Conservation (phyloP, 306 rosid species). For the Prunus davidiana region DNA sequence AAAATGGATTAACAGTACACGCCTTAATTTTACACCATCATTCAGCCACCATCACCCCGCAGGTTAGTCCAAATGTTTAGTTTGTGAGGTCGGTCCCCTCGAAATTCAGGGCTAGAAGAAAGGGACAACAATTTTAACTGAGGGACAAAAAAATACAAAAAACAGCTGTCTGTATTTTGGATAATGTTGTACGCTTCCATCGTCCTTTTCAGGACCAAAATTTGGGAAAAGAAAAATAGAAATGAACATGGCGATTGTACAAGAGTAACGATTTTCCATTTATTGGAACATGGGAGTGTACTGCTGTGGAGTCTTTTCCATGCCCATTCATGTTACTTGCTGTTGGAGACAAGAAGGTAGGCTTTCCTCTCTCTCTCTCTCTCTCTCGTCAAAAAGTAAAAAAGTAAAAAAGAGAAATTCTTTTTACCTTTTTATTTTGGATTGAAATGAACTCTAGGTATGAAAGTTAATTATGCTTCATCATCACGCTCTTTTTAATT, state of each 20-base stretch:
- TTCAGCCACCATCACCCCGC: too few relatives aligned
- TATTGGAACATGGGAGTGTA: not conserved
- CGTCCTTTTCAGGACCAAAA: not conserved
- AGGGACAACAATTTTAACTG: too few relatives aligned
- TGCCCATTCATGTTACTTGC: constrained; percentile 4
- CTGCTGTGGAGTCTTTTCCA: not conserved
- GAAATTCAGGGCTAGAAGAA: too few relatives aligned
- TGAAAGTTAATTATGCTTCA: too few relatives aligned
- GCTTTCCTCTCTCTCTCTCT: not conserved
- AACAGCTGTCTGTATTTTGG: not conserved
- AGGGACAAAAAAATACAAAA: too few relatives aligned
- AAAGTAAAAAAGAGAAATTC: too few relatives aligned
- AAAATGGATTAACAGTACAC: not conserved
- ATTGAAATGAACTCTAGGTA: not conserved
- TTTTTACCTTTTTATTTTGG: not conserved
- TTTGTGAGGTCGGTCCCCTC: too few relatives aligned
- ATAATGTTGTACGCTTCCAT: not conserved
- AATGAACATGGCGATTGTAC: not conserved
- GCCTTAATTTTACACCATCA: not conserved
- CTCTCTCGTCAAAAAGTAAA: too few relatives aligned
- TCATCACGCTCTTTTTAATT: not conserved
- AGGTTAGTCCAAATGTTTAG: too few relatives aligned
- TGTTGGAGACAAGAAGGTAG: not conserved
- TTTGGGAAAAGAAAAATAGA: not conserved
- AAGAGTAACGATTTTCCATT: not conserved